These are phyloP conservation scores for Apostasia shenzhenica DNA, from an alignment of 106 monocot species.

Conservation along the genomic window DNA sequence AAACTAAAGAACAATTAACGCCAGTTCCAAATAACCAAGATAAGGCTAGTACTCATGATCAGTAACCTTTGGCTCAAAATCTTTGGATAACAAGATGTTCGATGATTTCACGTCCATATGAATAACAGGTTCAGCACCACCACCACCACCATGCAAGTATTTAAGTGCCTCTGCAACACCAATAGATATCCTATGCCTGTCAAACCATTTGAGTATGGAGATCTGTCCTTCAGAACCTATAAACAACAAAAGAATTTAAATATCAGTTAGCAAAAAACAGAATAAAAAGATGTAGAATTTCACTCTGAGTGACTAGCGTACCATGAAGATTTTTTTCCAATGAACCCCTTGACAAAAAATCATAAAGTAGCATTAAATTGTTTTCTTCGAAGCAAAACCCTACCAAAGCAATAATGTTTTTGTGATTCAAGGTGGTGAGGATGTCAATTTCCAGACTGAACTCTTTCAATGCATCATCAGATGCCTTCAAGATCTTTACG, in stretches of 20 bases:
- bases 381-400: constrained; percentile 77
- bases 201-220: constrained; percentile 37
- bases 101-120: constrained; percentile 94
- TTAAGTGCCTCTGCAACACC: constrained; percentile 70
- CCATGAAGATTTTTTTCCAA: constrained; percentile 77
- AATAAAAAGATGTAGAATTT: background rate
- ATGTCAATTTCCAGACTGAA: constrained; percentile 66
- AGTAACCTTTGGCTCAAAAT: constrained; percentile 58
- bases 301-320: constrained; percentile 1
- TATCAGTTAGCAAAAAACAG: background rate
- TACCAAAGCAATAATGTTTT: constrained; percentile 60
- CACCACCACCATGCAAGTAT: constrained; percentile 45
- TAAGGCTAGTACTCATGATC: too few species aligned
- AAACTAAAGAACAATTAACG: too few species aligned
- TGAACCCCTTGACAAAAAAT: constrained; percentile 57
- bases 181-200: constrained; percentile 59
- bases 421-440: constrained; percentile 51
- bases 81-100: constrained; percentile 70
- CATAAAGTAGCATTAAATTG: constrained; percentile 60
- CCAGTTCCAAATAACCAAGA: too few species aligned
- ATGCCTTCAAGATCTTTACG: constrained; percentile 66
- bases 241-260: background rate
- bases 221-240: constrained; percentile 34
- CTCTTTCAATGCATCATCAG: constrained; percentile 51
- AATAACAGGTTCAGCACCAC: constrained; percentile 38